A percentile compares a stretch with the other conserved stretches of the same genome.
Conservation (phyloP, 495 filamentous ascomycete genomes). For the Aspergillus haitiensis region DNA sequence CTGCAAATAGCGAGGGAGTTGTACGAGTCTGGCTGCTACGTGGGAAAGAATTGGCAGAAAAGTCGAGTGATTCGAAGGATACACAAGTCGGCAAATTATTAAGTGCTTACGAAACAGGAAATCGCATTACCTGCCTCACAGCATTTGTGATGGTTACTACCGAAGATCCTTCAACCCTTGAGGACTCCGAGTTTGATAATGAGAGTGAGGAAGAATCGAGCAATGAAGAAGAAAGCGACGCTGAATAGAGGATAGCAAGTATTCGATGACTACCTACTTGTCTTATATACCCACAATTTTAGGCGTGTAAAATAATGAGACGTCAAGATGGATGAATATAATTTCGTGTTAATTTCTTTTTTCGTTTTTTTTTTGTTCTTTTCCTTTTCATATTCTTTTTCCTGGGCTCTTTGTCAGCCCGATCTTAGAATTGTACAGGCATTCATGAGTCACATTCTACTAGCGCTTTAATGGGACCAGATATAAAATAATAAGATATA, state of each 20-base stretch:
- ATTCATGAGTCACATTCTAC: no score
- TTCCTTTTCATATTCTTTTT: no score
- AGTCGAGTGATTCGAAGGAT: constrained; percentile 23
- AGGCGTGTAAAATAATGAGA: constrained; percentile 11
- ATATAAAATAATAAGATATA: neutral
- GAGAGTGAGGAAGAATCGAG: constrained; percentile 40
- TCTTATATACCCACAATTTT: constrained; percentile 22
- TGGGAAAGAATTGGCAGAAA: constrained; percentile 30
- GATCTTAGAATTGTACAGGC: no score
- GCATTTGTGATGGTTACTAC: constrained; percentile 74
- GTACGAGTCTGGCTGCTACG: constrained; percentile 71
- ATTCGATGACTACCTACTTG: constrained; percentile 7
- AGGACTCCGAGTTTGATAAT: constrained; percentile 39
- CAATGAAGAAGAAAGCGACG: constrained; percentile 52
- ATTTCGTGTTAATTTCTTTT: neutral
- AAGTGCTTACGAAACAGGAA: constrained; percentile 78
- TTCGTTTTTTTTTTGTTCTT: neutral
- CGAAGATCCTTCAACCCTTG: constrained; percentile 36
- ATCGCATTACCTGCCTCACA: constrained; percentile 85
- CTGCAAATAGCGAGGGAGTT: constrained; percentile 79
- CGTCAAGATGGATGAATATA: constrained; percentile 4
- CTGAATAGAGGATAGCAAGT: constrained; percentile 24
- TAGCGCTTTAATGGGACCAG: no score
- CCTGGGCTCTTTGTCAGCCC: no score
- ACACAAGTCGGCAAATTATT: constrained; percentile 68